Conservation (phyloP, 305 asterid species). For the Solanum hybrid region DNA sequence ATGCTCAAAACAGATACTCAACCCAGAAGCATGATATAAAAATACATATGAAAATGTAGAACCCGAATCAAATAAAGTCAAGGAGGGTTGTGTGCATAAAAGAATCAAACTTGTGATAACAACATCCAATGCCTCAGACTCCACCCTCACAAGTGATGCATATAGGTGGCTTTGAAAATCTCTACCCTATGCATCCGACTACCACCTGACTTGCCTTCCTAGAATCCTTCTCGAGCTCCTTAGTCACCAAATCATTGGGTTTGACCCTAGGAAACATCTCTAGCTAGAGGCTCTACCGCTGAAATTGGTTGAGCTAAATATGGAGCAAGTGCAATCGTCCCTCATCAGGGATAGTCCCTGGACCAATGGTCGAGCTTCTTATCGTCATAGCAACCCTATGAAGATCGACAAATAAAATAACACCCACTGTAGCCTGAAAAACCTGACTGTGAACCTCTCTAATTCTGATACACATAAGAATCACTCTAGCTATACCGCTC, state of each 20-base stretch:
- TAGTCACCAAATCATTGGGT: not conserved
- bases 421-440: not conserved
- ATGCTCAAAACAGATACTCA: too few species aligned
- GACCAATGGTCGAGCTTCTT: not conserved
- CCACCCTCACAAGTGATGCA: not conserved
- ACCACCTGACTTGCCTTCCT: not conserved
- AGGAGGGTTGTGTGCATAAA: not conserved
- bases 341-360: not conserved
- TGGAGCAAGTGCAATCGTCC: not conserved
- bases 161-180: not conserved
- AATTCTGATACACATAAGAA: too few species aligned
- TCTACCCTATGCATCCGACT: not conserved
- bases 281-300: not conserved
- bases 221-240: not conserved
- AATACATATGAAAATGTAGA: not conserved
- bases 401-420: not conserved
- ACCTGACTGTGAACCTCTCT: not conserved
- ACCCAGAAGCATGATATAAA: too few species aligned
- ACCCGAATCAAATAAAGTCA: not conserved
- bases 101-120: not conserved
- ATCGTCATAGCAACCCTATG: not conserved
- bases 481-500: too few species aligned
- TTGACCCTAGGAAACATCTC: not conserved
- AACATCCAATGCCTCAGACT: not conserved
- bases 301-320: not conserved